Base-by-base conservation (phyloP, 2,329 filamentous ascomycete species). In the Colletotrichum orchidophilum region DNA sequence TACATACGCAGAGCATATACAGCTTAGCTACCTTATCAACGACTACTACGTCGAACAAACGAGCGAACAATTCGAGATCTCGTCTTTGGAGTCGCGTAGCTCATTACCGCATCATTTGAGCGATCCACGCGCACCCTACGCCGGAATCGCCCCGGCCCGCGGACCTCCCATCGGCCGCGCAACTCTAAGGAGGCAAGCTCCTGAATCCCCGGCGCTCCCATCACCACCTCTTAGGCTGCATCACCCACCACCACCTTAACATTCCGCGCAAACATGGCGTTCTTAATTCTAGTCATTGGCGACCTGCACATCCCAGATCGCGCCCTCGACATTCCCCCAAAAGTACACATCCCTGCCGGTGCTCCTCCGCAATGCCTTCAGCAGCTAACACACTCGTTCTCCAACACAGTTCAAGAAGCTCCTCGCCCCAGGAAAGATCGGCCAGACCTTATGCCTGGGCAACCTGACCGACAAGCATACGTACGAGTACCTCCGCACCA, bases 291-390 rank as follows among this genome's bases (percentile, higher is more conserved):
- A 80, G 94, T 96, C 79, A 94, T 97, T 76, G 94, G 94, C 81
- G 95, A 97, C 85, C 90, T 97, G 65, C 95, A 97, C 85, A 97
- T 97, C 83, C 95, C 95, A 77, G 95, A 97, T 83, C 89, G 95
- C 81, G 95, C 94, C 77, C 91, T 96, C 74, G 95, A 97, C 82
- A 95, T 97, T 78, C 95, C 95, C 71, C 88, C 92, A 81, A 97
- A 97, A 91, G 94, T 95, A 87, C 75, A 74, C 49, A 39, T 39
- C 55, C 65, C 53, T 39, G 59, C 62, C 66, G 63, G 24, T 53
- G 70, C 31, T 9, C 21, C 49, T 29, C 13, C 24, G 27, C 69
- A 55, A 61, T 64, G 69, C n/a, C 31, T 61, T 57, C 35, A 58
- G 66, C 65, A 63, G 72, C 67, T 53, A 70, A 63, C 58, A 53